Evolutionary conservation across 2,329 filamentous ascomycete species (phyloP).

Genomic region (Colletotrichum salicis): DNA sequence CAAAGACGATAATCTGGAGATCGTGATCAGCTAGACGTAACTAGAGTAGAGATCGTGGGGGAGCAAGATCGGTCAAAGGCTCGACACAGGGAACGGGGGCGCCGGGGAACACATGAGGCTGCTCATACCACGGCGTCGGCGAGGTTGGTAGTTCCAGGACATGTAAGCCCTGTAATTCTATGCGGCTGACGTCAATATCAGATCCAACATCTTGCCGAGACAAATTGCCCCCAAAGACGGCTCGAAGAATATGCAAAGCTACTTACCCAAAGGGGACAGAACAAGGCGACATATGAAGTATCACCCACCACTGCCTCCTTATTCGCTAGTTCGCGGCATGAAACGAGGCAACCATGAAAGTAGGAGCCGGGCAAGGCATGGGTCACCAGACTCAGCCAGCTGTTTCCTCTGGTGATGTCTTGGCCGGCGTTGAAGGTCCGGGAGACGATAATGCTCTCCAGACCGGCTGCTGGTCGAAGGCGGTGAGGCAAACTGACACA

Average conservation of each 20-base stretch:
- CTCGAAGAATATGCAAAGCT: not conserved
- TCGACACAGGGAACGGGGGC: not conserved
- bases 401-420: slow-evolving; percentile 9
- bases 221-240: not conserved
- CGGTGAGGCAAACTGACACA: slow-evolving; percentile 10
- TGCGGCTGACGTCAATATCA: slow-evolving; percentile 30
- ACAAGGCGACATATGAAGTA: slow-evolving; percentile 35
- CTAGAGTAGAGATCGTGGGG: not conserved
- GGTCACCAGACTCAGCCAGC: slow-evolving; percentile 25
- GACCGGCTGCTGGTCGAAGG: not conserved
- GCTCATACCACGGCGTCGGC: not conserved
- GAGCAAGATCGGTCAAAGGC: not conserved
- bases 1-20: slow-evolving; percentile 3
- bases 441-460: not conserved
- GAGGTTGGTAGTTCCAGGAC: not conserved
- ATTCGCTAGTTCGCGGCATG: slow-evolving; percentile 29
- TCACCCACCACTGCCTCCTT: slow-evolving; percentile 19
- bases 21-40: not conserved
- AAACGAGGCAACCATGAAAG: slow-evolving; percentile 32
- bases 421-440: not conserved
- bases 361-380: not conserved
- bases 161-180: not conserved
- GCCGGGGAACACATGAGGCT: not conserved
- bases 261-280: slow-evolving; percentile 23
- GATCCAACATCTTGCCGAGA: not conserved